Evolutionary conservation across 2,329 filamentous ascomycete species (phyloP), one percentile per base, ranked within the genome.

Genomic region (Dactylellina haptotyla): DNA sequence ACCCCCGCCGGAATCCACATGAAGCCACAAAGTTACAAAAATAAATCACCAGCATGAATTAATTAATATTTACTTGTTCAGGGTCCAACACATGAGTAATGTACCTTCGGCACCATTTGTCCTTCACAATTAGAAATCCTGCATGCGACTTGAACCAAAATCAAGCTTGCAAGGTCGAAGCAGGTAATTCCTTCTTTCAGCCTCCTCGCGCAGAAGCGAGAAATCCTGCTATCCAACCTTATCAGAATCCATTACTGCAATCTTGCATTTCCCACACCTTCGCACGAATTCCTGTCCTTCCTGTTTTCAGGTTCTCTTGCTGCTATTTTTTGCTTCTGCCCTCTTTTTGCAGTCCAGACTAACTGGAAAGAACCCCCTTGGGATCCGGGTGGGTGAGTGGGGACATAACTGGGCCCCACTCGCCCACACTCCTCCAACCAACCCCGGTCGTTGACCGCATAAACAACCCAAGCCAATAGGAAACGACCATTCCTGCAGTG

Each of bases 391-490:
- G 18, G 45, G 45, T 26, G 10, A 14, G 23, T 28, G 23, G 45
- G 28, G 45, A 28, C 18, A 8, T 9, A 45, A 43, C 53, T 25
- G 30, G 34, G 53, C 18, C 32, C 32, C 30, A 41, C 50, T 26
- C 46, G 39, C 28, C 50, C 54, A 58, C 64, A 59, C 54, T n/a
- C 53, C 50, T 32, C 54, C 28, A n/a, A 30, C 14, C 16, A 5
- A 30, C 62, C 62, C 62, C 43, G 45, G 51, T 54, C 41, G 20
- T 59, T 48, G 23, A 69, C 64, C 64, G 64, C 64, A 69, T 56
- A 54, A 61, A 56, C 34, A 20, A 69, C 39, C 64, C 64, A 62
- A 69, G 51, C 64, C 64, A 69, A 69, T 69, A 62, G 64, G 28
- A 69, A 43, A n/a, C 16, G 45, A 50, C 16, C 6, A 61, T 26